These are phyloP conservation scores for Phytopythium kandeliae DNA, from an alignment of 352 stramenopile genomes.

Conservation along the genomic window DNA sequence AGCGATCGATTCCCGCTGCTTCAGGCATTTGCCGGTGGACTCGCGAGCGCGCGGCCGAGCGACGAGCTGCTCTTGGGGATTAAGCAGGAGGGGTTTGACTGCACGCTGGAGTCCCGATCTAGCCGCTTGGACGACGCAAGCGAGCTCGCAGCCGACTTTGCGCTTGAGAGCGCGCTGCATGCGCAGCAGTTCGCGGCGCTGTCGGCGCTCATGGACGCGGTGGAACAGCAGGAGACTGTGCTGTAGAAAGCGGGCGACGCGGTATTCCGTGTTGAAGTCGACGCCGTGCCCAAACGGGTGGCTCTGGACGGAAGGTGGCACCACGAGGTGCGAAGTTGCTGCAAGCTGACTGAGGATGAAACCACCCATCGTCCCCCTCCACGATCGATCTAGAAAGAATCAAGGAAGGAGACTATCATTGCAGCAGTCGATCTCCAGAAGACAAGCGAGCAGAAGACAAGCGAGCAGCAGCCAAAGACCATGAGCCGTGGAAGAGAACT, in stretches of 20 bases:
- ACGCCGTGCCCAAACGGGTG: no score
- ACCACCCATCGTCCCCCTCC: not conserved
- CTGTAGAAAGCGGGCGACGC: no score
- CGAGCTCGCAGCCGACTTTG: slow-evolving; percentile 24
- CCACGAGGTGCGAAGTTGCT: no score
- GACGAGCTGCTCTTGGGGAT: slow-evolving; percentile 1
- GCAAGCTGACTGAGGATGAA: no score
- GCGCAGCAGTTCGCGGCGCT: slow-evolving; percentile 37
- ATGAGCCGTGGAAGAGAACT: no score
- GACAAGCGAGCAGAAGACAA: no score
- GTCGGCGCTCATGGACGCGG: slow-evolving; percentile 14
- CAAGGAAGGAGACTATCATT: no score
- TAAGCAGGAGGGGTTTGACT: slow-evolving; percentile 8
- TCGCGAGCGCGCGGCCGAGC: slow-evolving; percentile 38
- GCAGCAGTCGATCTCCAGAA: no score
- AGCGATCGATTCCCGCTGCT: slow-evolving; percentile 36
- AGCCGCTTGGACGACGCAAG: slow-evolving; percentile 17
- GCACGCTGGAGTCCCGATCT: slow-evolving; percentile 17
- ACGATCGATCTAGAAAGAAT: not conserved
- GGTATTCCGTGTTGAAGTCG: no score
- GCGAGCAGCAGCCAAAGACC: no score
- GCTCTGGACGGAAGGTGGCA: no score
- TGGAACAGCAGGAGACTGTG: slow-evolving; percentile 3
- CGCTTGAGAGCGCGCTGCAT: slow-evolving; percentile 35
- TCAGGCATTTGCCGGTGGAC: slow-evolving; percentile 48